Evolutionary conservation across 768 basidiomycete genomes (phyloP).

Genomic region (Pisolithus tinctorius): DNA sequence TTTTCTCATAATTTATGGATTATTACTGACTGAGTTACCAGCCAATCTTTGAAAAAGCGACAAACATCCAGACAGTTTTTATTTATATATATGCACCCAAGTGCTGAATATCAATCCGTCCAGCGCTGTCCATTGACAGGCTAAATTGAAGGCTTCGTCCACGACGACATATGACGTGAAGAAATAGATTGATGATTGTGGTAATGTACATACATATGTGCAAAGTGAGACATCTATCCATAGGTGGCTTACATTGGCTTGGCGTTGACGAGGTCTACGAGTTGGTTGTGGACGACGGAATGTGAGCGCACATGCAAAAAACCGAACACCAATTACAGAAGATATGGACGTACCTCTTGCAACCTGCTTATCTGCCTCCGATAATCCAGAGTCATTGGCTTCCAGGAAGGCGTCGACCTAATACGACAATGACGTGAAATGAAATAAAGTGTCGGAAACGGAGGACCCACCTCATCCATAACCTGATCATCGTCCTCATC

Average conservation of each 20-base stretch:
- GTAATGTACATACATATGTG: slow-evolving; percentile 1
- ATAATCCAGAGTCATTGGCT: slow-evolving; percentile 82
- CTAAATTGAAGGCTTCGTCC: background rate
- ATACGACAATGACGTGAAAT: background rate
- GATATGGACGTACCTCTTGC: slow-evolving; percentile 53
- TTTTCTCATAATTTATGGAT: no score
- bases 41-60: no score
- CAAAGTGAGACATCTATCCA: background rate
- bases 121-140: no score
- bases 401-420: slow-evolving; percentile 92
- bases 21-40: no score
- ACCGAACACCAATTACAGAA: background rate
- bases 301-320: no score
- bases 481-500: slow-evolving; percentile 64
- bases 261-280: slow-evolving; percentile 51
- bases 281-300: background rate
- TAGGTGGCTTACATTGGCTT: slow-evolving; percentile 38
- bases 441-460: background rate
- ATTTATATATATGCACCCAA: no score
- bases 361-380: slow-evolving; percentile 70
- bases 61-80: no score
- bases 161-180: background rate
- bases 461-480: slow-evolving; percentile 71
- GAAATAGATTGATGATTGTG: slow-evolving; percentile 10
- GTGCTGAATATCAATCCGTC: no score